Evolutionary conservation across 495 filamentous ascomycete genomes (phyloP), one percentile per base, ranked within the genome.

Genomic region (Echria macrotheca): DNA sequence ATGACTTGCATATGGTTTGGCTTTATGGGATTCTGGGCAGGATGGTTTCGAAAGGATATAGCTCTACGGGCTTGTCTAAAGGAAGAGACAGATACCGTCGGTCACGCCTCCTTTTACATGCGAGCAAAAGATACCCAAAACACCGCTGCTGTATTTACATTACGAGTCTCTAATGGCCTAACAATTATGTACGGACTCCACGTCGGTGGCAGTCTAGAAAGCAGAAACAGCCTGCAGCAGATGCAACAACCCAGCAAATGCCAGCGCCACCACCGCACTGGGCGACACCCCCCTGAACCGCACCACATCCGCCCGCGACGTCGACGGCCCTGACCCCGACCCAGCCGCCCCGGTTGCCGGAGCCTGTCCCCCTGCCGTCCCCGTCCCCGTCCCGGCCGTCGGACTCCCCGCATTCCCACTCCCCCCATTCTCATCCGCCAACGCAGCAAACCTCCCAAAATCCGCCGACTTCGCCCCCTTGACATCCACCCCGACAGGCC

Each of bases 401-500:
- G n/a, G n/a, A n/a, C n/a, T n/a, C 3, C 2, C n/a, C 2, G 23
- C 44, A 23, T 14, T 33, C 9, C 5, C 39, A 1, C 32, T 29
- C 17, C 15, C 25, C 7, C 9, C 24, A 14, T 23, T 32, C 19
- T 18, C 12, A 5, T 3, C 35, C 25, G 46, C 54, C 35, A 50
- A 17, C 12, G 44, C 49, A 0, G 57, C 61, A 56, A 60, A 65
- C 33, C 44, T 46, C 41, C 53, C 47, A 45, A 62, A 64, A 14
- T 63, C 41, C 12, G 53, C 36, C 17, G 63, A 62, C 50, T 50
- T 50, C 17, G 62, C 62, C 3, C 58, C 40, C 10, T 36, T 44
- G 6, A 67, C 40, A 3, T 50, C 39, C 26, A 69, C 57, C 21
- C 50, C 50, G 29, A 66, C 65, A 18, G 49, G 35, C 19, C 67